Percentiles rank a stretch among this genome's conserved stretches.
These are phyloP conservation scores for Xanthoparmelia taractica DNA, from an alignment of 495 filamentous ascomycete genomes.

Conservation along the genomic window DNA sequence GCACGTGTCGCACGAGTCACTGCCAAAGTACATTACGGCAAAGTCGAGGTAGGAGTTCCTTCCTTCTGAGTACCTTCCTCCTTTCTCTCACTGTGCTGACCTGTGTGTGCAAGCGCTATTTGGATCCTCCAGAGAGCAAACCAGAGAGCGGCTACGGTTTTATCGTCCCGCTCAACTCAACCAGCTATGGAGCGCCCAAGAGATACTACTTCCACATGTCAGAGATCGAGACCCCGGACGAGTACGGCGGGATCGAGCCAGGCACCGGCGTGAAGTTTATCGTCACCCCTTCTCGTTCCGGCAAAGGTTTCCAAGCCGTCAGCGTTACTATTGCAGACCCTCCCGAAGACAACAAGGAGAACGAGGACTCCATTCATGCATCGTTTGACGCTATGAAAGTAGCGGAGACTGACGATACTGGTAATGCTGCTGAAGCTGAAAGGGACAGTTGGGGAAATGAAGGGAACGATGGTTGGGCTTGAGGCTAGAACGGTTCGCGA, in stretches of 20 bases:
- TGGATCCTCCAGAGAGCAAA: not conserved
- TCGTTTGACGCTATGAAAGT: not conserved
- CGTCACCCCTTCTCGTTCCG: slow-evolving; percentile 2
- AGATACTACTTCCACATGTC: slow-evolving; percentile 20
- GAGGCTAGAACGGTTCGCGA: not conserved
- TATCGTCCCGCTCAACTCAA: slow-evolving; percentile 1
- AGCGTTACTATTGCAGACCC: slow-evolving; percentile 15
- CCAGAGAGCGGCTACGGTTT: slow-evolving; percentile 17
- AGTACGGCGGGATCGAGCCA: slow-evolving; percentile 11
- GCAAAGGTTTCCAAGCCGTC: slow-evolving; percentile 15
- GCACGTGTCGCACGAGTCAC: slow-evolving; percentile 10
- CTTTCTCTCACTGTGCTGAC: not conserved
- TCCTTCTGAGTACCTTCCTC: not conserved
- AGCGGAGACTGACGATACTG: not conserved
- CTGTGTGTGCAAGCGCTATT: slow-evolving; percentile 1
- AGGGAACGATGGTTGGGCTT: not conserved
- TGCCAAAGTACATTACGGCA: slow-evolving; percentile 14
- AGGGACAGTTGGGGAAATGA: not conserved
- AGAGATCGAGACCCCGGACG: slow-evolving; percentile 12
- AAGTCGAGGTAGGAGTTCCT: slow-evolving; percentile 5
- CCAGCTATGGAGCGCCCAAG: slow-evolving; percentile 8
- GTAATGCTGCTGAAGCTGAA: not conserved
- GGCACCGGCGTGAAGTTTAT: slow-evolving; percentile 12
- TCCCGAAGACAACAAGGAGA: slow-evolving; percentile 10
- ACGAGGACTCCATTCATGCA: not conserved